Base-by-base conservation (phyloP, 2,329 filamentous ascomycete genomes). In the Corniculantispora saksenae region DNA sequence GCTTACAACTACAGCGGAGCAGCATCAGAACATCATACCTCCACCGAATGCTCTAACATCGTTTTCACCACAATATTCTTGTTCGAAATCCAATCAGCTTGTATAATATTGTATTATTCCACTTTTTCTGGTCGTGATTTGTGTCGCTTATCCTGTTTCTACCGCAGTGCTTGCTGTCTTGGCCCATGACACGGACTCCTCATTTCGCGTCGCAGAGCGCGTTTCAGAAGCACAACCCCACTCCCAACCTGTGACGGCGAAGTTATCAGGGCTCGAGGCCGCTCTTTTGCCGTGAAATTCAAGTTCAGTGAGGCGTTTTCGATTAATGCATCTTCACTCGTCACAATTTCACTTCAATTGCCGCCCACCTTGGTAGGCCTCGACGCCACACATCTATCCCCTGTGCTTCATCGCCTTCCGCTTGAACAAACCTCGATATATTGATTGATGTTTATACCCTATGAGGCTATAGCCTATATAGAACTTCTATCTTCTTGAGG, bases 221-320 rank as follows among this genome's bases (percentile, higher is more conserved):
- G 60, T 62, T 62, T 62, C 60, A 55, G 51, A 62, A 23, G 50
- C 17, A 4, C 21, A 53, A 61, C 25, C n/a, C 38, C 50, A n/a
- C 35, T 12, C 12, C 4, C 35, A 40, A 35, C 38, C 25, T 47
- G 60, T 19, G 19, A 23, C 35, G 50, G n/a, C 19, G 50, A 55
- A 35, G 8, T 10, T 19, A 53, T 15, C 19, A 43, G 35, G 1
- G 7, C 5, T 38, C 7, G 32, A 17, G 6, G 29, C 17, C 13
- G 10, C 15, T 0, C 4, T 38, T 17, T 10, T 7, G 27, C 51
- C 27, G 12, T 32, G 3, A n/a, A 35, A 55, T 38, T 35, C 3
- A 10, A 38, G 29, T 15, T 55, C 17, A 43, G 29, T 6, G 19
- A 35, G 27, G 43, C 10, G 56, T 17, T 48, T 12, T 19, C 3